phyloP scores from a whole-genome alignment of 1,284 basidiomycete species.

The Fistulinella cinereoalba region DNA sequence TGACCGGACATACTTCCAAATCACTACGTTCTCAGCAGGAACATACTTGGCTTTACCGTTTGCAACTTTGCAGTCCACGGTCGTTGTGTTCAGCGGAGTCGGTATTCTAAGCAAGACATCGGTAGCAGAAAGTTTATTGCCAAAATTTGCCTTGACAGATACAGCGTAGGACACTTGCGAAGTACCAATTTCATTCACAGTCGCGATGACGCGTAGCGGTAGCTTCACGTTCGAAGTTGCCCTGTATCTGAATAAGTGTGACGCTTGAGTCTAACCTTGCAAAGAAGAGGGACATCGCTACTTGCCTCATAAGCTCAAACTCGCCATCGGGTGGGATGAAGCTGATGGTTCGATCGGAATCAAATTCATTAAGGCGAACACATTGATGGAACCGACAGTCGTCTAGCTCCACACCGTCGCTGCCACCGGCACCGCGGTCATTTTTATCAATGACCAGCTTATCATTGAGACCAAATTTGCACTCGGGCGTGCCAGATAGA shows the following conservation, averaged over 20 bases:
- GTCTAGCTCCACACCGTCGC: constrained; percentile 90
- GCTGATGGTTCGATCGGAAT: constrained; percentile 88
- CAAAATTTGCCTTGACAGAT: constrained; percentile 87
- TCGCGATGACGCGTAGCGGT: constrained; percentile 87
- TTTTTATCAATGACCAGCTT: constrained; percentile 95
- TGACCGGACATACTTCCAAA: constrained; percentile 87
- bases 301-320: constrained; percentile 94
- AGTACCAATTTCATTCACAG: constrained; percentile 91
- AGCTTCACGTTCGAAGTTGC: constrained; percentile 95
- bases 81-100: constrained; percentile 92
- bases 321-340: constrained; percentile 99
- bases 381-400: constrained; percentile 99
- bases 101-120: constrained; percentile 93
- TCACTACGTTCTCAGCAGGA: constrained; percentile 90
- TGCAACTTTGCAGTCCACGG: constrained; percentile 86
- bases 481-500: constrained; percentile 92
- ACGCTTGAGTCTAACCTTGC: constrained; percentile 3
- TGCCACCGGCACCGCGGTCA: constrained; percentile 51
- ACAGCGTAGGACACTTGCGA: constrained; percentile 90
- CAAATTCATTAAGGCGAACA: constrained; percentile 92
- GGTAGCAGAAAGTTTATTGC: constrained; percentile 88
- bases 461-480: constrained; percentile 98
- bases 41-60: constrained; percentile 97
- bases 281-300: constrained; percentile 3
- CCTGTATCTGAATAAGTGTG: constrained; percentile 67